Conservation (phyloP, 371 early-diverging fungal species). For the Phascolomyces articulosus region DNA sequence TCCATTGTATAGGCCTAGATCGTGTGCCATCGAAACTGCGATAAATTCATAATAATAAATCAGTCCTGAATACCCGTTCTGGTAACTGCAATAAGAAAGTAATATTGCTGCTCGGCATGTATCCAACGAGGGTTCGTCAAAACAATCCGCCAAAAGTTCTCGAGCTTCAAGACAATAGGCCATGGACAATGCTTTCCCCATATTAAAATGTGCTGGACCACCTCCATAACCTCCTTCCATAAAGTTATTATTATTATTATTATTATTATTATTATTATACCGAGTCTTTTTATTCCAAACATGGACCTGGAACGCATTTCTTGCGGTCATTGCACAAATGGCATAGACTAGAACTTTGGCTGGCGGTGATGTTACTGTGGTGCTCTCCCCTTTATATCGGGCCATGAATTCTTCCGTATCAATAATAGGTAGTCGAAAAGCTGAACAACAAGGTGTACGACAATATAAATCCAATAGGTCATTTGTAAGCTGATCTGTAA, state of each 20-base stretch:
- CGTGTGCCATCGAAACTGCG: constrained; percentile 42
- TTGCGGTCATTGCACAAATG: constrained; percentile 50
- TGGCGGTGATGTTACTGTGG: constrained; percentile 14
- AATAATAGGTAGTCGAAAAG: constrained; percentile 38
- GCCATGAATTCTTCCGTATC: constrained; percentile 31
- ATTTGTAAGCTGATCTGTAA: constrained; percentile 41
- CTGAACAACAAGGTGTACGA: constrained; percentile 47
- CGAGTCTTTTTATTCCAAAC: constrained; percentile 35
- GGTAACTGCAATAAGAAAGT: constrained; percentile 46
- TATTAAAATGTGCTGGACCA: constrained; percentile 39
- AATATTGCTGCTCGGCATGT: constrained; percentile 43
- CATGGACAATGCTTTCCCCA: constrained; percentile 49
- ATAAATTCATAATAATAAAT: constrained; percentile 53
- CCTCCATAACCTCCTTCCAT: too few species aligned
- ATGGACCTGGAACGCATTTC: constrained; percentile 53
- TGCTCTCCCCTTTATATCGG: constrained; percentile 20
- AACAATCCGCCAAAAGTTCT: constrained; percentile 40
- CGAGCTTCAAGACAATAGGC: constrained; percentile 46
- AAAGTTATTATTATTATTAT: too few species aligned
- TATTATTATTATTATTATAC: neutral
- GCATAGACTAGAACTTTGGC: constrained; percentile 40
- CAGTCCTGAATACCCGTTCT: constrained; percentile 38
- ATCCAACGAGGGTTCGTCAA: constrained; percentile 45
- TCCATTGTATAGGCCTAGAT: constrained; percentile 40
- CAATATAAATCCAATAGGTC: constrained; percentile 42